Evolutionary conservation across 805 yeast genomes (phyloP), one percentile per base, ranked within the genome.

Genomic region (Monosporozyma solicola): DNA sequence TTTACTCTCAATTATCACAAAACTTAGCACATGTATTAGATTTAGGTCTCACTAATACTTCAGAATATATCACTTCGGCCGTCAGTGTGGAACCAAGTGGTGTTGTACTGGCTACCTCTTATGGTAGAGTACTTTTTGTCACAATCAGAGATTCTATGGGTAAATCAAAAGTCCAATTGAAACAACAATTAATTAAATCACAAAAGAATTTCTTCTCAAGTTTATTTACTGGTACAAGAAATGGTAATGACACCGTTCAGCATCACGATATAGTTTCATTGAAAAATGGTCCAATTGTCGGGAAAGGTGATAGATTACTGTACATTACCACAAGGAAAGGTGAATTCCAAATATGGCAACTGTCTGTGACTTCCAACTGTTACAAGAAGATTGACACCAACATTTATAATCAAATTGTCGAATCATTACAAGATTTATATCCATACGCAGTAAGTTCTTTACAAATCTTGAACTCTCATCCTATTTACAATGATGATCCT

Each of bases 81-180:
- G 79, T 80, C 52, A 78, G 78, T 55, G 74, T 84, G 10, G 88
- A 83, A 57, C 91, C 94, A 0, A 80, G 85, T 1, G 96, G 96
- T 2, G 72, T 88, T 4, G 73, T 84, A 0, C 62, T 85, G 8
- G 79, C 89, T 7, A 88, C 97, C 0, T 79, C 86, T 3, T 71
- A 78, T 55, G 88, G 88, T 25, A 74, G 91, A 55, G 79, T 84
- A 45, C 65, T 84, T 5, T 72, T 87, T 45, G 62, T 88, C 2
- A 73, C 83, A 0, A 70, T 90, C 33, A 78, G 85, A 55, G 94
- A 89, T 65, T 73, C 79, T 48, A 73, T 79, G 37, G 92, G 95
- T 33, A 83, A 80, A 59, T 82, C 87, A 0, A 61, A 63, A 5
- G 52, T 66, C 8, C 53, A 56, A 45, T 44, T 66, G 44, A 61